phyloP scores from a whole-genome alignment of 768 basidiomycete genomes.

The Kwoniella sp. region DNA sequence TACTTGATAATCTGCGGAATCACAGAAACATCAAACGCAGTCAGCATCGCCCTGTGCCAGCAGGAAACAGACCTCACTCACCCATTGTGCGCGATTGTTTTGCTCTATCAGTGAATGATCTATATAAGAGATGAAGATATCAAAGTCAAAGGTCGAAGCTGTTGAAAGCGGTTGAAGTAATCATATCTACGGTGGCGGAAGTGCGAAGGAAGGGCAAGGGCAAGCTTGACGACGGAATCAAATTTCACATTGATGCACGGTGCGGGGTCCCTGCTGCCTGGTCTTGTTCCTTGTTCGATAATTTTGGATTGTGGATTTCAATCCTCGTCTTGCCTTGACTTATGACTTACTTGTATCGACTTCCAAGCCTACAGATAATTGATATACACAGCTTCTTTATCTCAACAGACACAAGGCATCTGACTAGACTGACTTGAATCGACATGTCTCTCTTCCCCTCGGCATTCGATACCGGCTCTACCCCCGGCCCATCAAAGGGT shows the following conservation, averaged over 20 bases:
- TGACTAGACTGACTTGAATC: too few species aligned
- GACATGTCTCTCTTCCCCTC: conserved; percentile 48
- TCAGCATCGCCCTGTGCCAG: neutral
- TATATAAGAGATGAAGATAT: neutral
- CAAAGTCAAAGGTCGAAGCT: too few species aligned
- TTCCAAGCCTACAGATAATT: neutral
- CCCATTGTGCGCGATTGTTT: conserved; percentile 24
- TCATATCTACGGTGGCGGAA: too few species aligned
- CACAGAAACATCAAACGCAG: neutral
- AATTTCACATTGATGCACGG: conserved; percentile 6
- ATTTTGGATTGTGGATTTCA: neutral
- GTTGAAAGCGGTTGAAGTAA: too few species aligned
- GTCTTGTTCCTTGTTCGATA: neutral
- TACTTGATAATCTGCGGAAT: conserved; percentile 45
- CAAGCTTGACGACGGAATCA: conserved; percentile 17
- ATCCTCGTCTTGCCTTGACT: neutral
- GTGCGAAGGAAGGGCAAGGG: conserved; percentile 10
- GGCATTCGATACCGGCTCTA: conserved; percentile 32
- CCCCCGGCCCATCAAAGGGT: conserved; percentile 26
- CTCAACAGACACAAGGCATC: too few species aligned
- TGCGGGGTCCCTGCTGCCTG: neutral
- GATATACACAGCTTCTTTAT: neutral
- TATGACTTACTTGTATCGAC: too few species aligned
- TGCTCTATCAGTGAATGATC: neutral
- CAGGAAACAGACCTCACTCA: conserved; percentile 7